Conservation (phyloP, 805 yeast species). For the Kodamaea lidongshanica region DNA sequence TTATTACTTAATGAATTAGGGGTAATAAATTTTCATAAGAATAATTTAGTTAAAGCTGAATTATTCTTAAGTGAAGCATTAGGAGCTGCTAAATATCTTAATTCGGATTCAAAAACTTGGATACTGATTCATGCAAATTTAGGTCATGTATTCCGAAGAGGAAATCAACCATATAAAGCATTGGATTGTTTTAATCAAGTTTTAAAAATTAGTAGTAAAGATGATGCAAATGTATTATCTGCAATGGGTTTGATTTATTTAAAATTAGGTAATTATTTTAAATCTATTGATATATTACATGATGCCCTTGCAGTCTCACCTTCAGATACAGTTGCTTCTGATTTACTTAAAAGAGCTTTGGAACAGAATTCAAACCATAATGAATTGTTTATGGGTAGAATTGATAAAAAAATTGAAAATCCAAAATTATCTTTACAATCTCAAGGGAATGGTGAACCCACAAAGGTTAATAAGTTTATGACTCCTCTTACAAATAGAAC, state of each 20-base stretch:
- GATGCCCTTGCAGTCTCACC: constrained; percentile 75
- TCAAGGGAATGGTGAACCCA: not conserved
- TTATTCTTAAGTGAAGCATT: constrained; percentile 64
- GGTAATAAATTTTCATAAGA: constrained; percentile 77
- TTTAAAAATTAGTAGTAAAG: constrained; percentile 58
- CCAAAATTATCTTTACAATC: constrained; percentile 1
- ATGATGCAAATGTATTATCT: constrained; percentile 64
- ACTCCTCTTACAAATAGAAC: constrained; percentile 20
- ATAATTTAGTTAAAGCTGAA: constrained; percentile 64
- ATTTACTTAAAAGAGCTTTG: constrained; percentile 71
- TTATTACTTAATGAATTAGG: constrained; percentile 86
- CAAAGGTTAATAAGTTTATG: constrained; percentile 12
- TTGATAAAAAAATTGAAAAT: constrained; percentile 11
- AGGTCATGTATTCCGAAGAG: constrained; percentile 79
- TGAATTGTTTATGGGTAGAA: constrained; percentile 19
- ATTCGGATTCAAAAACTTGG: constrained; percentile 79
- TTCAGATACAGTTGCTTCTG: constrained; percentile 78
- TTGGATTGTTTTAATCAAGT: constrained; percentile 73
- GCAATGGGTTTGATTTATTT: constrained; percentile 81
- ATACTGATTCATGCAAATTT: constrained; percentile 77
- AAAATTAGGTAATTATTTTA: constrained; percentile 54
- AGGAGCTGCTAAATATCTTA: constrained; percentile 57
- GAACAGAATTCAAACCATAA: constrained; percentile 44
- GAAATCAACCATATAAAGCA: constrained; percentile 58
- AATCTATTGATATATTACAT: constrained; percentile 74